Conservation (phyloP, 139 green algal genomes). For the Zygnema cylindricum region DNA sequence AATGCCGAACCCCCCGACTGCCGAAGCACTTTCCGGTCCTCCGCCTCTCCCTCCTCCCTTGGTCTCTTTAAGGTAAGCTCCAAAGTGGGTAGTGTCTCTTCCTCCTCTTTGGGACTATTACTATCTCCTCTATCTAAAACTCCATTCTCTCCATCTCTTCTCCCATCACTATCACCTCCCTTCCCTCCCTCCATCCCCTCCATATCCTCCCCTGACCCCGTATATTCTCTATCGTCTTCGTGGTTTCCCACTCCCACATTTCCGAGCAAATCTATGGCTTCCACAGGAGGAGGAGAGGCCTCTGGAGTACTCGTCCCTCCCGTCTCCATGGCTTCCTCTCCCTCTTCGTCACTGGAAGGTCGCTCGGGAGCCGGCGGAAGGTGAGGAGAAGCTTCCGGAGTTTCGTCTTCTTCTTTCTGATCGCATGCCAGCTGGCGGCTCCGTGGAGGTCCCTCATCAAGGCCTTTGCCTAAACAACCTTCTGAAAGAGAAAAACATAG, state of each 20-base stretch:
- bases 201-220: neutral
- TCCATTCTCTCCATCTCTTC: neutral
- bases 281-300: slow-evolving; percentile 12
- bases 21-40: slow-evolving; percentile 21
- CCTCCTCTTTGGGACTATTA: neutral
- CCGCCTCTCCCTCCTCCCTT: slow-evolving; percentile 29
- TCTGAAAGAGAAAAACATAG: neutral
- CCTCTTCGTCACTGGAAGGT: neutral
- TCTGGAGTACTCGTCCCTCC: neutral
- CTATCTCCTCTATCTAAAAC: slow-evolving; percentile 8
- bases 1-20: slow-evolving; percentile 51
- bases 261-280: slow-evolving; percentile 33
- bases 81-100: neutral
- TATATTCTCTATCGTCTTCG: neutral
- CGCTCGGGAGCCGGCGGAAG: neutral
- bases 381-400: neutral
- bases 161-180: neutral
- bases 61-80: slow-evolving; percentile 8
- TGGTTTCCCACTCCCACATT: neutral
- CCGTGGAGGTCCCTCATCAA: neutral
- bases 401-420: neutral
- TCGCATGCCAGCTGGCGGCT: neutral
- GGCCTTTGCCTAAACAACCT: neutral
- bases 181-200: neutral
- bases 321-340: neutral